Evolutionary conservation across 306 rosid genomes (phyloP).

Genomic region (Cicer chorassanicum): DNA sequence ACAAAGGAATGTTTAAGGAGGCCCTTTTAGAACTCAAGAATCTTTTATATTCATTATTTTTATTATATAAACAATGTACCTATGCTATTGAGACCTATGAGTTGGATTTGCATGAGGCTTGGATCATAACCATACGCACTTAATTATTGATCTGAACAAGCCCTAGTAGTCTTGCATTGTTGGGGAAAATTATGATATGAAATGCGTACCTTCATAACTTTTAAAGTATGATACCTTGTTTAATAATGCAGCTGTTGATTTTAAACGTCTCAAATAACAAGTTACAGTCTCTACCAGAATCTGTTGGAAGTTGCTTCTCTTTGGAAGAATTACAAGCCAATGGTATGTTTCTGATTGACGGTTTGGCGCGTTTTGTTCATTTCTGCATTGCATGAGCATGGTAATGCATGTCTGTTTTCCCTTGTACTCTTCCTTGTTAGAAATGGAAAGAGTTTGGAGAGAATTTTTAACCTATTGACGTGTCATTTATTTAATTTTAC

Average conservation of each 20-base stretch:
- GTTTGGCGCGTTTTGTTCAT: constrained; percentile 13
- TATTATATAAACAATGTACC: not conserved
- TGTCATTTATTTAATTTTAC: not conserved
- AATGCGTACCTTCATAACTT: constrained; percentile 39
- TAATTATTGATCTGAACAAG: constrained; percentile 20
- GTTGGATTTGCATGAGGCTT: constrained; percentile 35
- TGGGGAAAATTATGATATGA: constrained; percentile 11
- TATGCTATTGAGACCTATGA: constrained; percentile 6
- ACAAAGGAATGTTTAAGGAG: constrained; percentile 7
- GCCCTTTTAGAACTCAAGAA: constrained; percentile 11
- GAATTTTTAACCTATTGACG: not conserved
- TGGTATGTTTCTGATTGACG: constrained; percentile 56
- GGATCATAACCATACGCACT: constrained; percentile 11
- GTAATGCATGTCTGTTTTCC: constrained; percentile 23
- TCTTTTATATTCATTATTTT: constrained; percentile 23
- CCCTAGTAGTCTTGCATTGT: constrained; percentile 12
- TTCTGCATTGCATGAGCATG: constrained; percentile 37
- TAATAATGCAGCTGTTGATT: constrained; percentile 75
- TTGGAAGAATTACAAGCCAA: constrained; percentile 96
- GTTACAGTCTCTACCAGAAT: constrained; percentile 85
- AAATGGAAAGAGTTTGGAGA: constrained; percentile 12
- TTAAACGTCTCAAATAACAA: constrained; percentile 85
- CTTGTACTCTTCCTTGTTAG: constrained; percentile 7
- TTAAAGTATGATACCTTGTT: constrained; percentile 41
- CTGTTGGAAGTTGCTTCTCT: constrained; percentile 92